Evolutionary conservation across 139 green algal species (phyloP).

Genomic region (Edaphochlamys debaryana): DNA sequence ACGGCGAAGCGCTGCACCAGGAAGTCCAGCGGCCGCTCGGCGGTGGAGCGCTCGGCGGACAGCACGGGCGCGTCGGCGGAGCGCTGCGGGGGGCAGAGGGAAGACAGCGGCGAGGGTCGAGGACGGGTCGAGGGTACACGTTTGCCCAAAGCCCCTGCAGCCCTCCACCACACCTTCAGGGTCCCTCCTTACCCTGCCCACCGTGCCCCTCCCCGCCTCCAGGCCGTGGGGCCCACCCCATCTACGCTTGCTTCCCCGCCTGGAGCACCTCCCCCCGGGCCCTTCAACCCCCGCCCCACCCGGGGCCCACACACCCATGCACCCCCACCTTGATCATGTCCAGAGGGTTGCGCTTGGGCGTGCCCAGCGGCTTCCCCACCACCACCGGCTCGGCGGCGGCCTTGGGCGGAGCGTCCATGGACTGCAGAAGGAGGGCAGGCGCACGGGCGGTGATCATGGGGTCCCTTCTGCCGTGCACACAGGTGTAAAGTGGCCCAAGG

Average conservation of each 20-base stretch:
- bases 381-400: conserved; percentile 3
- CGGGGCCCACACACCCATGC: background rate
- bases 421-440: too few species aligned
- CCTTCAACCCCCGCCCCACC: background rate
- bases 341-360: conserved; percentile 69
- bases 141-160: too few species aligned
- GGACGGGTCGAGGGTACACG: too few species aligned
- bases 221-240: too few species aligned
- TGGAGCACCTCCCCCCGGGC: background rate
- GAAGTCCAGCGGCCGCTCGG: conserved; percentile 71
- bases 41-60: conserved; percentile 43
- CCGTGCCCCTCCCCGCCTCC: too few species aligned
- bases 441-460: too few species aligned
- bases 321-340: conserved; percentile 76
- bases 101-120: background rate
- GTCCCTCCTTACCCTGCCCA: too few species aligned
- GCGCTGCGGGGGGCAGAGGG: background rate
- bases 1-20: conserved; percentile 69
- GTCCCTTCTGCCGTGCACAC: too few species aligned
- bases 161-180: too few species aligned
- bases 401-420: background rate
- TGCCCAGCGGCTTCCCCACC: conserved; percentile 70
- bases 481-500: too few species aligned
- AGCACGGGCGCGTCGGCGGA: conserved; percentile 52
- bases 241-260: too few species aligned